These are phyloP conservation scores for Trichoderma gracile DNA, from an alignment of 2,329 filamentous ascomycete species.

Conservation along the genomic window DNA sequence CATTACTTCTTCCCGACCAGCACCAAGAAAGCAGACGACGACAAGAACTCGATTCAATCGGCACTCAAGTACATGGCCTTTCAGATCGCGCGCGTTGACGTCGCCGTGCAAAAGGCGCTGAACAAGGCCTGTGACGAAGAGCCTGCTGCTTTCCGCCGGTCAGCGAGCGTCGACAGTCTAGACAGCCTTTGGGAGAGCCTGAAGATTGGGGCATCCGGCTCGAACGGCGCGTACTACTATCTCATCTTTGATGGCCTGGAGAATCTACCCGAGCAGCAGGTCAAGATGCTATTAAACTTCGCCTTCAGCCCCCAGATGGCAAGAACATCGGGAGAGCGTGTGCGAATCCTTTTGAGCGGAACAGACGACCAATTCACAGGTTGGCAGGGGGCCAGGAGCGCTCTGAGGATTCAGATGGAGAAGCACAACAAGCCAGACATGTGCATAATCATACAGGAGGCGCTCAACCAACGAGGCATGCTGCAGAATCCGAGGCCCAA, in stretches of 20 bases:
- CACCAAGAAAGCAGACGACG: not conserved
- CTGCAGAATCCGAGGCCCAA: not conserved
- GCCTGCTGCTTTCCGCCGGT: not conserved
- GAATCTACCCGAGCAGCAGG: not conserved
- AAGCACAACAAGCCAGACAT: slow-evolving; percentile 3
- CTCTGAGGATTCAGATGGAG: slow-evolving; percentile 1
- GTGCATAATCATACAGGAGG: not conserved
- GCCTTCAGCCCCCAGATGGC: not conserved
- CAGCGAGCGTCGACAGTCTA: not conserved
- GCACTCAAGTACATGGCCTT: slow-evolving; percentile 7
- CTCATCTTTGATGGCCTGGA: slow-evolving; percentile 1
- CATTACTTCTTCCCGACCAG: slow-evolving; percentile 7
- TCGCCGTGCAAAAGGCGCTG: not conserved
- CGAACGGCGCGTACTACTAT: not conserved
- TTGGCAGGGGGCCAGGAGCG: not conserved
- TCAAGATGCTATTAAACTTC: slow-evolving; percentile 1
- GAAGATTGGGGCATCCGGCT: not conserved
- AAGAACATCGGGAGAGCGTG: not conserved
- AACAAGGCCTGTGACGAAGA: not conserved
- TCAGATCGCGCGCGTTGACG: slow-evolving; percentile 5
- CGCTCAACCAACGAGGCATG: slow-evolving; percentile 8
- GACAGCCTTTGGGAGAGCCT: slow-evolving; percentile 1
- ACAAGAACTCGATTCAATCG: slow-evolving; percentile 1
- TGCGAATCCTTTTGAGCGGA: not conserved
- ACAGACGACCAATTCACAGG: not conserved